Percentiles rank a stretch among this genome's conserved stretches.
phyloP scores from a whole-genome alignment of 2,329 filamentous ascomycete genomes.

The Alternaria viburni region DNA sequence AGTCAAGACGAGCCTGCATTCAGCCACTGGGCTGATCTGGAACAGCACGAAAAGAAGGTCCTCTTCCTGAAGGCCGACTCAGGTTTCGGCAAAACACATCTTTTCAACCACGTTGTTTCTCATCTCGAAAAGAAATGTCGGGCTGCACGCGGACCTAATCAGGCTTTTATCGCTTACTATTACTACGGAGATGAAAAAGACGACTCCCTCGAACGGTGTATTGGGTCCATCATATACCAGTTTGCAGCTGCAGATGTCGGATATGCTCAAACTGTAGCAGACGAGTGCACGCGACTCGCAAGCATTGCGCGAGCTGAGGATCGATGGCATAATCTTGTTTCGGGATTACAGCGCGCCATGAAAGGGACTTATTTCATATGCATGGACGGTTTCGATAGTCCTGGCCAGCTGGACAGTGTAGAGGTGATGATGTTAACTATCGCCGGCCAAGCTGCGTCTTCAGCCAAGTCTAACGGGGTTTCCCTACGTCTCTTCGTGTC shows the following conservation, averaged over 20 bases:
- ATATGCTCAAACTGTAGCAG: constrained; percentile 14
- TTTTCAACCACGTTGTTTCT: not conserved
- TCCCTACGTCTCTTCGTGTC: not conserved
- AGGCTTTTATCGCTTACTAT: constrained; percentile 18
- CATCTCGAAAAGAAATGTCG: not conserved
- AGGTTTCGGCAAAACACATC: not conserved
- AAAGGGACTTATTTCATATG: constrained; percentile 22
- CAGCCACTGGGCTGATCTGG: not conserved
- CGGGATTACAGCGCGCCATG: constrained; percentile 5
- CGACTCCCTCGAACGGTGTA: constrained; percentile 15
- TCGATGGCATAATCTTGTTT: constrained; percentile 8
- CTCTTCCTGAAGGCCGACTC: not conserved
- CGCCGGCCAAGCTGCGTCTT: not conserved
- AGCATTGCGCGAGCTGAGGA: constrained; percentile 9
- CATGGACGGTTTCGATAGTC: constrained; percentile 13
- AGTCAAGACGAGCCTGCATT: not conserved
- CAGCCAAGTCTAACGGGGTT: not conserved
- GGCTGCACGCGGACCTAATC: not conserved
- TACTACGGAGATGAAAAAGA: constrained; percentile 22
- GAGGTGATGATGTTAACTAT: not conserved
- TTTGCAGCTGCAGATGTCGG: constrained; percentile 7
- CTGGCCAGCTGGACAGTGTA: not conserved
- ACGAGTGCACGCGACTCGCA: not conserved
- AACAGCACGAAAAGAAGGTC: not conserved
- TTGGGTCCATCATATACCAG: constrained; percentile 23